Percentiles rank a stretch among this genome's conserved stretches.
These are phyloP conservation scores for Phtheirospermum japonicum DNA, from an alignment of 257 asterid species.

Conservation along the genomic window DNA sequence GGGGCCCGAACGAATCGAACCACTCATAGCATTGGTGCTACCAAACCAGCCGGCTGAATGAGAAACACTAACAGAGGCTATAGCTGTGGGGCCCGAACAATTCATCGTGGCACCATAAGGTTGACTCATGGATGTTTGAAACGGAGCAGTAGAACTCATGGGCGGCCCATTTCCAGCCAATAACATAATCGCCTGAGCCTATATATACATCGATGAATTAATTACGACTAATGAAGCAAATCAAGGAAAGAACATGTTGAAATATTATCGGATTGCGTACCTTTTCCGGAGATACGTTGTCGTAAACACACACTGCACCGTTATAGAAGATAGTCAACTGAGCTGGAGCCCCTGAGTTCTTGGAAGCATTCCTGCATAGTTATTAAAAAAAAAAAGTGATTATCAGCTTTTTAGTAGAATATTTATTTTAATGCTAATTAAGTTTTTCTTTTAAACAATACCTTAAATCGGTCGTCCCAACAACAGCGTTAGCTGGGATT, in stretches of 20 bases:
- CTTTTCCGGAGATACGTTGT: conserved; percentile 72
- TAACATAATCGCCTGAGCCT: conserved; percentile 93
- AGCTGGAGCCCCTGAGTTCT: conserved; percentile 47
- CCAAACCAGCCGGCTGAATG: conserved; percentile 33
- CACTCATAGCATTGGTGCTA: conserved; percentile 26
- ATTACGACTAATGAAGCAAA: background rate
- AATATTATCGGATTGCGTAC: conserved; percentile 30
- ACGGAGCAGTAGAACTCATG: conserved; percentile 32
- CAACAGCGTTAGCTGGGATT: conserved; percentile 39
- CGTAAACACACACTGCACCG: conserved; percentile 77
- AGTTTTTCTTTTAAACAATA: conserved; percentile 1
- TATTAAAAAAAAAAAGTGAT: background rate
- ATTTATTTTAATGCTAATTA: background rate
- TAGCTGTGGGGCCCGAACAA: conserved; percentile 35
- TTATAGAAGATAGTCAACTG: conserved; percentile 82
- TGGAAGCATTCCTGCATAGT: conserved; percentile 41
- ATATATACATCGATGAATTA: background rate
- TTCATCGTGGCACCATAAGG: conserved; percentile 31
- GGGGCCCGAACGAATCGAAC: conserved; percentile 25
- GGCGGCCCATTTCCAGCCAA: conserved; percentile 75
- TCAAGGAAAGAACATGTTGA: background rate
- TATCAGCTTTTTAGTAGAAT: background rate
- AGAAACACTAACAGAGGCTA: too few species aligned
- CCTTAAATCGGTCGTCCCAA: conserved; percentile 71
- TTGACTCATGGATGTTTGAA: conserved; percentile 45